Base-by-base conservation (phyloP, 2,329 filamentous ascomycete species). In the Xylaria sp. region DNA sequence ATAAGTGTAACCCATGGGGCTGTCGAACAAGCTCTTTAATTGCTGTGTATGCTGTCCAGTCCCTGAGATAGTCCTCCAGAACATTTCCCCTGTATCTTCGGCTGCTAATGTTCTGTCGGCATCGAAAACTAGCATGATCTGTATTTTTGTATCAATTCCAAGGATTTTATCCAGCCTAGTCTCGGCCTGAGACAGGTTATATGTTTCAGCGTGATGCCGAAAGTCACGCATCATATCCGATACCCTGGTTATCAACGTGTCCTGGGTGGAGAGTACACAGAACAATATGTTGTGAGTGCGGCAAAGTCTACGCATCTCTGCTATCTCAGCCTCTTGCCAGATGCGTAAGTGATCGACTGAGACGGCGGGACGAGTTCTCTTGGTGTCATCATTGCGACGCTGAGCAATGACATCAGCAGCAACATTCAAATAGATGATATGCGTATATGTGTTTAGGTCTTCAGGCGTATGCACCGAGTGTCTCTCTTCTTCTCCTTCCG, bases 371-470 rank as follows among this genome's bases (percentile, higher is more conserved):
- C 85, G 84, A 7, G 10, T 45, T 67, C 80, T 80, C 15, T 64
- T 34, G 0, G 23, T 72, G 69, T 89, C 85, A 0, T 76, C 59
- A 0, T 34, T 41, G n/a, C 81, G 78, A 20, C 79, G 81, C 48
- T 81, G 60, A 0, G 67, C 67, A 18, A 89, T 75, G 0, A 75
- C 28, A 1, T 81, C 71, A 0, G 80, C 69, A 1, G 79, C 71
- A 0, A 81, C 72, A 50, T 86, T 76, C 32, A 90, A 72, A 71
- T 90, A 90, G 13, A 91, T 50, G 15, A 91, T 86, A 70, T 90
- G 87, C 0, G 86, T 88, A 73, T 82, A 90, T 0, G 76, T 80
- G 0, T 78, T 50, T 4, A 83, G 57, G 64, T 90, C 87, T 8
- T 72, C 77, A 1, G 76, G 12, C 0, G 85, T 89, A 59, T 76